Percentiles rank a stretch among this genome's conserved stretches.
Evolutionary conservation across 2,329 filamentous ascomycete genomes (phyloP).

Genomic region (Raffaelea ambrosiae): DNA sequence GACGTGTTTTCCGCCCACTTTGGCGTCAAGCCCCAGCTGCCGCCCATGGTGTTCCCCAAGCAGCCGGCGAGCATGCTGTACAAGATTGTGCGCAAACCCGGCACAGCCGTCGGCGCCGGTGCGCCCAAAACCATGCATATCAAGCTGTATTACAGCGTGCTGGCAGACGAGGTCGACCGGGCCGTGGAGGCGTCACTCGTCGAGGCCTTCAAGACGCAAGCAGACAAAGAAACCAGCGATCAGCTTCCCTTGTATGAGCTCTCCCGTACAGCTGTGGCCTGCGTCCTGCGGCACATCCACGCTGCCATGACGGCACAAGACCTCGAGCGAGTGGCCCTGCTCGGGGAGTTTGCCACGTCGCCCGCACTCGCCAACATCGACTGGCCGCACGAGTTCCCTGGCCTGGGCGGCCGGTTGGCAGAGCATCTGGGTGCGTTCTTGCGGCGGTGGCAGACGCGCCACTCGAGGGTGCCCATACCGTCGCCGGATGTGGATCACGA

Average conservation of each 20-base stretch:
- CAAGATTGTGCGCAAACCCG: slow-evolving; percentile 55
- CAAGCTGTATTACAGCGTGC: slow-evolving; percentile 64
- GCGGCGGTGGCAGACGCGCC: slow-evolving; percentile 25
- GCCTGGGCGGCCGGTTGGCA: slow-evolving; percentile 28
- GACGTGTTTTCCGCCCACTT: slow-evolving; percentile 59
- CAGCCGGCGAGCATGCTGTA: slow-evolving; percentile 78
- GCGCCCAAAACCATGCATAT: slow-evolving; percentile 50
- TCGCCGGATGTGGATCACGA: slow-evolving; percentile 24
- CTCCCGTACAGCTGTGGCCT: slow-evolving; percentile 15
- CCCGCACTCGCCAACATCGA: slow-evolving; percentile 32
- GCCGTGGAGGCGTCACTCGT: slow-evolving; percentile 36
- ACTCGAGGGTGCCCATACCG: slow-evolving; percentile 24
- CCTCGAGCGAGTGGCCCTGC: slow-evolving; percentile 47
- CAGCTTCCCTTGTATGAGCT: slow-evolving; percentile 11
- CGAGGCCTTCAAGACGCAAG: slow-evolving; percentile 21
- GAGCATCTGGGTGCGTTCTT: slow-evolving; percentile 26
- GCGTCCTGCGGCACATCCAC: slow-evolving; percentile 35
- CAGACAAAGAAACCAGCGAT: slow-evolving; percentile 14
- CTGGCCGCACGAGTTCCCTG: slow-evolving; percentile 42
- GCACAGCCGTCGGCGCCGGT: slow-evolving; percentile 18
- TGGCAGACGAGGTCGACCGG: slow-evolving; percentile 63
- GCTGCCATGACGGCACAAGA: slow-evolving; percentile 37
- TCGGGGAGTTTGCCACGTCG: slow-evolving; percentile 41
- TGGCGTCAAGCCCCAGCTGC: slow-evolving; percentile 41
- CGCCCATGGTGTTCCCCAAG: slow-evolving; percentile 63